phyloP scores from a whole-genome alignment of 768 basidiomycete genomes.

The Lactarius vividus region DNA sequence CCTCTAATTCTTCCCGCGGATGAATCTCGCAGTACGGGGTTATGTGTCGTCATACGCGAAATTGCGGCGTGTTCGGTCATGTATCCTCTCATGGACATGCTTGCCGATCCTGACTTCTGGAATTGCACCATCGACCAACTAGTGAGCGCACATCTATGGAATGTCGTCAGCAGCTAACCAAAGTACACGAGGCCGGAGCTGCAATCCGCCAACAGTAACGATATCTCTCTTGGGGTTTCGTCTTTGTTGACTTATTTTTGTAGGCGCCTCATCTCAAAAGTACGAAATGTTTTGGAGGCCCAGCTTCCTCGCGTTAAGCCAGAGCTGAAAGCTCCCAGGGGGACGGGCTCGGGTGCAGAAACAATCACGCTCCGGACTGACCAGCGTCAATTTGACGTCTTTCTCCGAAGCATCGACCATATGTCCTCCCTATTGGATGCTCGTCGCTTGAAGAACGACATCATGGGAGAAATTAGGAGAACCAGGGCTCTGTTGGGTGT shows the following conservation, averaged over 20 bases:
- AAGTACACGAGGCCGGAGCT: conserved; percentile 51
- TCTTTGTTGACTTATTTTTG: conserved; percentile 17
- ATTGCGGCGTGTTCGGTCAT: conserved; percentile 78
- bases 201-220: conserved; percentile 67
- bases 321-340: conserved; percentile 40
- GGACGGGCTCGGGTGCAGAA: conserved; percentile 47
- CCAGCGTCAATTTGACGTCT: conserved; percentile 83
- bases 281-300: conserved; percentile 78
- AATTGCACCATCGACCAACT: conserved; percentile 89
- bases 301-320: conserved; percentile 61
- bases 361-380: conserved; percentile 81
- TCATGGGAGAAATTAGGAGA: conserved; percentile 85
- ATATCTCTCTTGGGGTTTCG: conserved; percentile 40
- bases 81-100: conserved; percentile 87
- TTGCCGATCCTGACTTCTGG: conserved; percentile 97
- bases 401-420: conserved; percentile 79
- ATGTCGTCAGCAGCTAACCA: conserved; percentile 3
- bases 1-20: conserved; percentile 72
- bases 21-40: conserved; percentile 66
- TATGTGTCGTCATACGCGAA: conserved; percentile 76
- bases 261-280: conserved; percentile 84
- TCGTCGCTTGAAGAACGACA: conserved; percentile 85
- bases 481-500: conserved; percentile 72
- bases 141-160: conserved; percentile 48
- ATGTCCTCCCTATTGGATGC: conserved; percentile 87